These are phyloP conservation scores for Geotrichum phurueaensis DNA, from an alignment of 1,139 yeast species.

Conservation along the genomic window DNA sequence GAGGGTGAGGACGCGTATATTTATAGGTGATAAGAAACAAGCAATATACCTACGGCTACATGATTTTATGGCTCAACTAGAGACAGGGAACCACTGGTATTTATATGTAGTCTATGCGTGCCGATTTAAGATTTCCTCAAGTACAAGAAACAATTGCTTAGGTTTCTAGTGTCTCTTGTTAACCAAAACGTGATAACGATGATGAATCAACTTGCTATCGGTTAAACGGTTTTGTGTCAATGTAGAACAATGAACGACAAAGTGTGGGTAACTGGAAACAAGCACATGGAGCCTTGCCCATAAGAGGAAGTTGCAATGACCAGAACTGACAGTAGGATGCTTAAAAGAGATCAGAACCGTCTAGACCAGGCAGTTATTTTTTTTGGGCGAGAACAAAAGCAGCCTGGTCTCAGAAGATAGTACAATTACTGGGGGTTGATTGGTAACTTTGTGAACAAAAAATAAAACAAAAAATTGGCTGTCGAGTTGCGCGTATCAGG, in stretches of 20 bases:
- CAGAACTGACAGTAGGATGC: too few relatives aligned
- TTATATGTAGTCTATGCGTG: background rate
- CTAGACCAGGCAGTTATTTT: too few relatives aligned
- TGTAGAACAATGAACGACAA: background rate
- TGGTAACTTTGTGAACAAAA: too few relatives aligned
- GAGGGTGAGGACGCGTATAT: background rate
- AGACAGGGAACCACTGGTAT: background rate
- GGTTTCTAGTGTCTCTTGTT: background rate
- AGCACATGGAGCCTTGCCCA: background rate
- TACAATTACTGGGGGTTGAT: too few relatives aligned
- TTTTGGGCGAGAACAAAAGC: too few relatives aligned
- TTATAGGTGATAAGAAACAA: background rate
- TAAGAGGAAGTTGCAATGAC: background rate
- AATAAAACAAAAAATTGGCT: too few relatives aligned
- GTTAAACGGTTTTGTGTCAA: background rate
- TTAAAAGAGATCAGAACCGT: too few relatives aligned
- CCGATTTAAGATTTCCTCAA: background rate
- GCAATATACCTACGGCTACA: background rate
- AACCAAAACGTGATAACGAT: too few relatives aligned
- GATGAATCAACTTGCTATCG: background rate
- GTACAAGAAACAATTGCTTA: background rate
- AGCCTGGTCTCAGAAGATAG: too few relatives aligned
- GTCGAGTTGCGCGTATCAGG: too few relatives aligned
- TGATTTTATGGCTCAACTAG: background rate
- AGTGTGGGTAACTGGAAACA: too few relatives aligned